A percentile compares a stretch with the other conserved stretches of the same genome.
These are phyloP conservation scores for Quercus bicolor DNA, from an alignment of 306 rosid genomes.

Conservation along the genomic window DNA sequence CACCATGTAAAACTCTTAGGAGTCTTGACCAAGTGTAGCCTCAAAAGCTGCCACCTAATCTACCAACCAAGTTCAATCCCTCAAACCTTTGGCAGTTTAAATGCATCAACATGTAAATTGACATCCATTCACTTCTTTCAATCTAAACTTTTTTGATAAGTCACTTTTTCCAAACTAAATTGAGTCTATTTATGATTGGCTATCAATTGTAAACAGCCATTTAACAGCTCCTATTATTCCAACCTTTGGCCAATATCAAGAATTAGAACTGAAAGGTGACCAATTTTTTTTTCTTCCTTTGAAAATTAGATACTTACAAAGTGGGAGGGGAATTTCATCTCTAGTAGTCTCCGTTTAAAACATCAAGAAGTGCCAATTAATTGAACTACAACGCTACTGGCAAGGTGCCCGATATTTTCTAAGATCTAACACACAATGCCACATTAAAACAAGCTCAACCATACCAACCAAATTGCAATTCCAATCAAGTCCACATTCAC, in stretches of 20 bases:
- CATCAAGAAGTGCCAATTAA: too few relatives aligned
- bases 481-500: not conserved
- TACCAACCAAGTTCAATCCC: not conserved
- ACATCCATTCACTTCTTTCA: not conserved
- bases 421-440: not conserved
- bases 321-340: too few relatives aligned
- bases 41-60: not conserved
- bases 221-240: not conserved
- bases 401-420: not conserved
- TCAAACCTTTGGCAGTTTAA: not conserved
- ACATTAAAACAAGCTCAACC: not conserved
- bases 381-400: too few relatives aligned
- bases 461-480: not conserved
- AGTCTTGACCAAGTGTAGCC: not conserved
- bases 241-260: not conserved
- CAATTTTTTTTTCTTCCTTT: too few relatives aligned
- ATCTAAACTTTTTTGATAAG: not conserved
- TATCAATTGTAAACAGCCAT: not conserved
- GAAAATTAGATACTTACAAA: too few relatives aligned
- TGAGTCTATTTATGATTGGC: too few relatives aligned
- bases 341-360: too few relatives aligned
- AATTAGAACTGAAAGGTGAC: not conserved
- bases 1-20: not conserved
- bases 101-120: not conserved
- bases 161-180: not conserved